Conservation (phyloP, 2,329 filamentous ascomycete genomes). For the Exophiala oligosperma region DNA sequence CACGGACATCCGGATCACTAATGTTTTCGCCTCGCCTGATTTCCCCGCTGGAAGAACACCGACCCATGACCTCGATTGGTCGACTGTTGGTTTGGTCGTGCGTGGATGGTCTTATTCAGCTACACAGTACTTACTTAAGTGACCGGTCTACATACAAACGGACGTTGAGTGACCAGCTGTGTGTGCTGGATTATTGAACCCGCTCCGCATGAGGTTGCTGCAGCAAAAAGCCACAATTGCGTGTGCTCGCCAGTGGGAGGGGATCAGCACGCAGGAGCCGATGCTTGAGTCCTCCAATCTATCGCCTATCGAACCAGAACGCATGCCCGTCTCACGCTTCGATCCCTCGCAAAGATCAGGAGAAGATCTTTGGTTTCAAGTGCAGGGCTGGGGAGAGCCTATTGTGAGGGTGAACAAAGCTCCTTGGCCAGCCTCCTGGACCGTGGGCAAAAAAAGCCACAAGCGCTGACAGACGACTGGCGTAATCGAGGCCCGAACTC, state of each 20-base stretch:
- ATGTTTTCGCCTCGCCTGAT: background rate
- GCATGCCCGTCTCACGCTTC: background rate
- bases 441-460: background rate
- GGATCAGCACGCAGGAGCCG: background rate
- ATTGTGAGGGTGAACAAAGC: slow-evolving; percentile 3
- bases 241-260: background rate
- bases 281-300: slow-evolving; percentile 16
- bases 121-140: too few relatives aligned
- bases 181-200: background rate
- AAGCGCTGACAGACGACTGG: background rate
- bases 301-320: slow-evolving; percentile 8
- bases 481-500: background rate
- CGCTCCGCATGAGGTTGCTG: slow-evolving; percentile 3
- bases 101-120: too few relatives aligned
- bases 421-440: slow-evolving; percentile 16
- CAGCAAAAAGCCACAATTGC: background rate
- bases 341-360: slow-evolving; percentile 5
- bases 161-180: too few relatives aligned
- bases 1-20: background rate
- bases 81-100: background rate
- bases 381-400: slow-evolving; percentile 6
- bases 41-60: slow-evolving; percentile 2
- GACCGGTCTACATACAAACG: too few relatives aligned
- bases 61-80: background rate
- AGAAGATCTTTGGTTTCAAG: background rate